phyloP scores from a whole-genome alignment of 2,329 filamentous ascomycete genomes.

The Colletotrichum euphorbiae region DNA sequence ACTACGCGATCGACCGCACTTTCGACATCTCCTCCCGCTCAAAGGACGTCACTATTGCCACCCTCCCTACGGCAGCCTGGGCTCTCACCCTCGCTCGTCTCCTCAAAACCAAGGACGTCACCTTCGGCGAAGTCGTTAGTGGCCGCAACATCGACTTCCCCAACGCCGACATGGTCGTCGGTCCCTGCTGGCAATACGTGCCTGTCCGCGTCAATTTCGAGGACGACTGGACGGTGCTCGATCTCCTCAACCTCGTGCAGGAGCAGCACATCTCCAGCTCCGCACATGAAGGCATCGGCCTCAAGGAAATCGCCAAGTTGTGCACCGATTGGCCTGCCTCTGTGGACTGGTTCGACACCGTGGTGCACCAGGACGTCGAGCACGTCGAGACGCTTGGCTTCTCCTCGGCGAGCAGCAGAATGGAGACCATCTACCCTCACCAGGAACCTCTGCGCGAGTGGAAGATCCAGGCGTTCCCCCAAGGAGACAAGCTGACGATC shows the following conservation, averaged over 20 bases:
- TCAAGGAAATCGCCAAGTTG: slow-evolving; percentile 62
- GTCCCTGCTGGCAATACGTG: slow-evolving; percentile 76
- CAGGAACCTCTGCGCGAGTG: slow-evolving; percentile 67
- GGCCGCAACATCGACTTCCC: slow-evolving; percentile 70
- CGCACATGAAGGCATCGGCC: slow-evolving; percentile 65
- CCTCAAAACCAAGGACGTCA: slow-evolving; percentile 64
- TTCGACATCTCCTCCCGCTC: slow-evolving; percentile 60
- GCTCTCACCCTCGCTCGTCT: slow-evolving; percentile 70
- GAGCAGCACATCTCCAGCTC: slow-evolving; percentile 68
- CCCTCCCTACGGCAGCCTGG: slow-evolving; percentile 76
- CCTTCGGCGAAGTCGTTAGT: slow-evolving; percentile 75
- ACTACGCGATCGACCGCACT: slow-evolving; percentile 56
- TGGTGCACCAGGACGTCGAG: slow-evolving; percentile 70
- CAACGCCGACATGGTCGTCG: slow-evolving; percentile 67
- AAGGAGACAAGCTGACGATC: slow-evolving; percentile 62
- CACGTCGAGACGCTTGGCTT: slow-evolving; percentile 68
- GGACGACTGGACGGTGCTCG: slow-evolving; percentile 60
- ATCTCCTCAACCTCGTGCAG: slow-evolving; percentile 66
- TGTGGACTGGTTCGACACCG: slow-evolving; percentile 62
- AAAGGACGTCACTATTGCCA: slow-evolving; percentile 70
- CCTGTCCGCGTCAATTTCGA: slow-evolving; percentile 71
- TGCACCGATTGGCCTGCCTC: slow-evolving; percentile 59
- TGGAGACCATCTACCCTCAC: slow-evolving; percentile 71
- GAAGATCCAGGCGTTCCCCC: slow-evolving; percentile 71
- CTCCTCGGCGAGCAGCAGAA: slow-evolving; percentile 49